Evolutionary conservation across 1,284 basidiomycete genomes (phyloP).

Genomic region (Coniophora puteana): DNA sequence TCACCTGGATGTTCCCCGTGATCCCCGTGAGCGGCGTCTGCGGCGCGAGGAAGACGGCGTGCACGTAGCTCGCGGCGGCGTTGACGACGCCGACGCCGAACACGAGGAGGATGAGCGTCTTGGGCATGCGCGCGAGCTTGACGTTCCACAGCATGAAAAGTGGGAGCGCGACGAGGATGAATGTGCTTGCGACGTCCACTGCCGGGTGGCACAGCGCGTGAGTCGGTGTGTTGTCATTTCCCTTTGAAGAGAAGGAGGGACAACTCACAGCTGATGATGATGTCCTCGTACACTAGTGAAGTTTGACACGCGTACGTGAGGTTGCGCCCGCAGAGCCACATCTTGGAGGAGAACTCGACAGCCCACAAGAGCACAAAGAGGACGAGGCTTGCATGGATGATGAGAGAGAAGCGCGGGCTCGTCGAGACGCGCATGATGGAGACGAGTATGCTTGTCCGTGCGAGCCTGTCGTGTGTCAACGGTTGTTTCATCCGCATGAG

Average conservation of each 20-base stretch:
- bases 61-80: no score
- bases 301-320: constrained; percentile 4
- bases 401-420: no score
- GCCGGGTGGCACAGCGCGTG: no score
- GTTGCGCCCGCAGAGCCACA: constrained; percentile 13
- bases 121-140: not conserved
- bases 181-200: not conserved
- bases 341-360: constrained; percentile 17
- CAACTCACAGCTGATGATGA: constrained; percentile 21
- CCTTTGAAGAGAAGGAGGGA: constrained; percentile 14
- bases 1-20: constrained; percentile 23
- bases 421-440: no score
- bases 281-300: constrained; percentile 16
- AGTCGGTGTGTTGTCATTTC: not conserved
- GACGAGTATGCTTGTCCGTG: no score
- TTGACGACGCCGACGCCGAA: no score
- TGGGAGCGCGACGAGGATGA: not conserved
- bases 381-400: no score
- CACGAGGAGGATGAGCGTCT: no score
- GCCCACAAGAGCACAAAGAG: constrained; percentile 20
- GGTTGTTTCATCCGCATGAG: no score
- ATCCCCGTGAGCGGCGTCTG: constrained; percentile 4
- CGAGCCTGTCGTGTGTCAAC: no score
- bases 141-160: not conserved
- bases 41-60: no score